Evolutionary conservation across 805 yeast species (phyloP).

Genomic region (Candida ficus): DNA sequence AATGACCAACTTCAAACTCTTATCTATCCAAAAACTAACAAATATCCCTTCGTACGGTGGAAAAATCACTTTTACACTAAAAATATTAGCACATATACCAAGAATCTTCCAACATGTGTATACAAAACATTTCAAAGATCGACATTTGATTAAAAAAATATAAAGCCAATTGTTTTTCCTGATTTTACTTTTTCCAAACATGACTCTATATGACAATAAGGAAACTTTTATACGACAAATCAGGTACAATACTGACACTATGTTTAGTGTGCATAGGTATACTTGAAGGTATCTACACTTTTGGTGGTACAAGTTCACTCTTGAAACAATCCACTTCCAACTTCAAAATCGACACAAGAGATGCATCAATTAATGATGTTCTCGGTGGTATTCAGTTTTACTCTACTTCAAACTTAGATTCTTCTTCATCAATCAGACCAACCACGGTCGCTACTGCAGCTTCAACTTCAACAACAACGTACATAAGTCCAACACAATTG

Average conservation of each 20-base stretch:
- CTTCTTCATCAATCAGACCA: not conserved
- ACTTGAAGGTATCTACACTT: conserved; percentile 5
- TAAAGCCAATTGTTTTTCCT: too few relatives aligned
- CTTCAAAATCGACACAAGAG: conserved; percentile 8
- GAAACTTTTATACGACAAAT: not conserved
- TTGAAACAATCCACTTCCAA: conserved; percentile 6
- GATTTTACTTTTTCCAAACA: too few relatives aligned
- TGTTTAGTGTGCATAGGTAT: not conserved
- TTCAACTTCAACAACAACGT: not conserved
- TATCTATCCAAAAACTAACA: too few relatives aligned
- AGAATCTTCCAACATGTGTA: too few relatives aligned
- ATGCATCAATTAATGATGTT: conserved; percentile 6
- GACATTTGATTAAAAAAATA: too few relatives aligned
- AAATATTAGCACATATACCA: too few relatives aligned
- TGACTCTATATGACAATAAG: too few relatives aligned
- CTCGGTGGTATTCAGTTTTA: conserved; percentile 5
- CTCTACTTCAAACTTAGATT: not conserved
- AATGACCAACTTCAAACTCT: too few relatives aligned
- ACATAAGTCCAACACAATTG: not conserved
- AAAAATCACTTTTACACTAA: too few relatives aligned
- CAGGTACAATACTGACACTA: not conserved
- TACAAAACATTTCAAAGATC: too few relatives aligned
- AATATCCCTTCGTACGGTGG: too few relatives aligned
- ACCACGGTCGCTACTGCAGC: not conserved
- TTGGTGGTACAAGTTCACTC: conserved; percentile 1